Base-by-base conservation (phyloP, 2,329 filamentous ascomycete genomes). In the Sordariomycetes sp. region DNA sequence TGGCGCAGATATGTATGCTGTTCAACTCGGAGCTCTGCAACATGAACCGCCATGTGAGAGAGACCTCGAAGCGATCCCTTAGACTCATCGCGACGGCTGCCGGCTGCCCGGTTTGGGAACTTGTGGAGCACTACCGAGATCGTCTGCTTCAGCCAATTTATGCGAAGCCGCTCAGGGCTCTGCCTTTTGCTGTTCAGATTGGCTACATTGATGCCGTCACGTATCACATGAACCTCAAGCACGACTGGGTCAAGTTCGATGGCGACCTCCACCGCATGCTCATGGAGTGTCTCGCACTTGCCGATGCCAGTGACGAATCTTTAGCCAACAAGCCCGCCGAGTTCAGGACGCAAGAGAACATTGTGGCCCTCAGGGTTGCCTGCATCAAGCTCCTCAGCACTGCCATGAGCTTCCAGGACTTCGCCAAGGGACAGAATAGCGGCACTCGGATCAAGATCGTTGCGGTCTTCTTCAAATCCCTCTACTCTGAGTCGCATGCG, bases 161-260 rank as follows among this genome's bases (percentile, higher is more conserved):
- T 74, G 89, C 89, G 62, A 99, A 99, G 68, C 94, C 94, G 15
- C 72, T 99, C 22, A 82, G 94, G 60, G 95, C 94, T 0, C 75
- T 99, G 60, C 94, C 94, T 0, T 99, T 99, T 66, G 80, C 89
- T 5, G 92, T 90, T 2, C 95, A 99, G 72, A 99, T 99, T 63
- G 95, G 94, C 3, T 97, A 95, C 66, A 96, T 99, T 63, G 95
- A 99, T 68, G 94, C 94, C 1, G 90, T 99, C 66, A 96, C 90
- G 0, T 99, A 95, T 70, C 95, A 95, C 66, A 81, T 99, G 74
- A 86, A 86, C 58, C 77, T 99, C 54, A 92, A 95, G 68, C 84
- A 86, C 54, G 87, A 94, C 62, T 92, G 96, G 65, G 84, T 99
- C 28, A 83, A 86, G 8, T 96, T 97, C 68, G 94, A 96, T 62